These are phyloP conservation scores for Apiotrichum mycotoxinovorans DNA, from an alignment of 1,284 basidiomycete genomes.

Conservation along the genomic window DNA sequence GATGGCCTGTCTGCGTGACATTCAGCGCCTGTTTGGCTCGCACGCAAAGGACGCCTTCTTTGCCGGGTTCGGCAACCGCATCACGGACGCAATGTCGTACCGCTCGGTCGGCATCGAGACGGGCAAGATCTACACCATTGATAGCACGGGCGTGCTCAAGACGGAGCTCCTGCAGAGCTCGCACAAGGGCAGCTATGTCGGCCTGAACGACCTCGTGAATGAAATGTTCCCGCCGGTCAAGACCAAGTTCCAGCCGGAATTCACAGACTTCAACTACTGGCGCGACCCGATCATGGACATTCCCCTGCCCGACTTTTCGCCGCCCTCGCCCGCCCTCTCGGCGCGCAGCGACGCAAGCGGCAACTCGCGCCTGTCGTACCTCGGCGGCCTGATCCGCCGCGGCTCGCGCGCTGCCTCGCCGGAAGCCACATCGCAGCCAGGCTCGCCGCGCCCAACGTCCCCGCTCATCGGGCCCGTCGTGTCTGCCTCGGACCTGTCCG, in stretches of 20 bases:
- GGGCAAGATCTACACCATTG: conserved; percentile 95
- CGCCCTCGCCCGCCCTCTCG: conserved; percentile 82
- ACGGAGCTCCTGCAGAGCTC: conserved; percentile 93
- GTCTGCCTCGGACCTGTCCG: conserved; percentile 36
- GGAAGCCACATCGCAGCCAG: conserved; percentile 20
- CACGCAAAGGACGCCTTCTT: conserved; percentile 72
- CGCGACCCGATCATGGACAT: conserved; percentile 72
- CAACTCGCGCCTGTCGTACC: conserved; percentile 60
- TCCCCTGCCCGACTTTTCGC: conserved; percentile 76
- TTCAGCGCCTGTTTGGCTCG: conserved; percentile 84
- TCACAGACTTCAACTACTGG: conserved; percentile 98
- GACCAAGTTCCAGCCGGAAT: conserved; percentile 81
- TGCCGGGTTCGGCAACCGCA: conserved; percentile 96
- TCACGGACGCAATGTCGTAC: conserved; percentile 96
- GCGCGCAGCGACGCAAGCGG: conserved; percentile 82
- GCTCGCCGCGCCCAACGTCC: conserved; percentile 40
- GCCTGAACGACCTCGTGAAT: conserved; percentile 93
- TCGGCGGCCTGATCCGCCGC: conserved; percentile 62
- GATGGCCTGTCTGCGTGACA: conserved; percentile 98
- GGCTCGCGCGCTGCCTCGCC: conserved; percentile 35
- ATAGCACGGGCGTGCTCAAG: conserved; percentile 92
- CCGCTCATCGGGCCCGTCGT: conserved; percentile 45
- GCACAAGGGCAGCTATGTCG: conserved; percentile 70
- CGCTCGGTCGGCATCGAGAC: conserved; percentile 92
- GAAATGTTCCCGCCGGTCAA: conserved; percentile 98